Conservation (phyloP, 2,329 filamentous ascomycete genomes). For the Botrytis medusae region DNA sequence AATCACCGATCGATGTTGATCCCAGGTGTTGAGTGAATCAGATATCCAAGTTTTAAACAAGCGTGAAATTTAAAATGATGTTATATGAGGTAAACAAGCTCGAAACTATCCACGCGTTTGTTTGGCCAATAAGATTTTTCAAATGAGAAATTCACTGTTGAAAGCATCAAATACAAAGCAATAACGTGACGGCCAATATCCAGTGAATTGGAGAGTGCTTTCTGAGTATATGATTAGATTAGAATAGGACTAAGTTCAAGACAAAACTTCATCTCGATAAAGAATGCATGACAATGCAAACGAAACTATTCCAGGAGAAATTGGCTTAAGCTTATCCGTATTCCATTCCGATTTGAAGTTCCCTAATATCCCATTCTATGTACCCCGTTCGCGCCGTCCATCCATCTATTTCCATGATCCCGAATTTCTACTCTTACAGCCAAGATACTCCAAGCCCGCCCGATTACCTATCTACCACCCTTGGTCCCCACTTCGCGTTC, state of each 20-base stretch:
- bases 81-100: background rate
- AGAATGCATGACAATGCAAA: background rate
- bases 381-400: background rate
- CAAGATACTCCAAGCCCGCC: background rate
- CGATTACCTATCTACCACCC: background rate
- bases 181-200: background rate
- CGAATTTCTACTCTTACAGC: background rate
- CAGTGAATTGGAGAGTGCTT: background rate
- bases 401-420: background rate
- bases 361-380: background rate
- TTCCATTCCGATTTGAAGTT: background rate
- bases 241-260: background rate
- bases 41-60: background rate
- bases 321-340: too few species aligned
- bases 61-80: too few species aligned
- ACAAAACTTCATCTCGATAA: background rate
- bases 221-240: background rate
- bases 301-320: background rate
- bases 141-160: background rate
- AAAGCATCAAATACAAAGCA: background rate
- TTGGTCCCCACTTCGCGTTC: rapidly evolving
- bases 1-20: background rate
- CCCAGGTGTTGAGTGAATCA: background rate
- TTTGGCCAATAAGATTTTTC: background rate
- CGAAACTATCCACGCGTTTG: background rate